phyloP scores from a whole-genome alignment of 2,329 filamentous ascomycete species.

The Hymenoscyphus scutula region DNA sequence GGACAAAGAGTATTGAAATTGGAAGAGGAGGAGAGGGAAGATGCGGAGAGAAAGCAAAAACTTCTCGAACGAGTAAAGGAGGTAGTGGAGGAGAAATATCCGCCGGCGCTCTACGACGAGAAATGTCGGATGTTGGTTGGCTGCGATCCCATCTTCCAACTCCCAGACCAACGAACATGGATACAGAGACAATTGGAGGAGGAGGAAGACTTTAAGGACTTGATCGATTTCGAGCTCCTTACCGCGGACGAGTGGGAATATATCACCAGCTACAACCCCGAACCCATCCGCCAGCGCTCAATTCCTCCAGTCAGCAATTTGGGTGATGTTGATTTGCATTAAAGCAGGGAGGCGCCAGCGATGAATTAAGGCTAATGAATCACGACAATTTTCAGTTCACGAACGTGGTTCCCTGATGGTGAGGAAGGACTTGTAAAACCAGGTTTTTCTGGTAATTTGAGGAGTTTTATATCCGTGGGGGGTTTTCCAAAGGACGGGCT shows the following conservation, averaged over 20 bases:
- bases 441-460: not conserved
- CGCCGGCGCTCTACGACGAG: not conserved
- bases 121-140: not conserved
- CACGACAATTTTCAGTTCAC: not conserved
- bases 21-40: not conserved
- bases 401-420: not conserved
- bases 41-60: not conserved
- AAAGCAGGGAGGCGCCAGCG: not conserved
- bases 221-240: not conserved
- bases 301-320: too few species aligned
- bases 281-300: not conserved
- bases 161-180: not conserved
- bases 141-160: not conserved
- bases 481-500: not conserved
- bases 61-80: not conserved
- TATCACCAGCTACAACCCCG: not conserved
- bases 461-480: not conserved
- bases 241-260: not conserved
- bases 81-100: not conserved
- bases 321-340: too few species aligned
- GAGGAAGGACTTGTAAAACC: not conserved
- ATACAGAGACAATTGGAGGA: not conserved
- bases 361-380: not conserved
- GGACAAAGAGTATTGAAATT: too few species aligned
- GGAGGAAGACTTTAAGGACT: not conserved